Conservation (phyloP, 768 basidiomycete species). For the Suillus alpinus region DNA sequence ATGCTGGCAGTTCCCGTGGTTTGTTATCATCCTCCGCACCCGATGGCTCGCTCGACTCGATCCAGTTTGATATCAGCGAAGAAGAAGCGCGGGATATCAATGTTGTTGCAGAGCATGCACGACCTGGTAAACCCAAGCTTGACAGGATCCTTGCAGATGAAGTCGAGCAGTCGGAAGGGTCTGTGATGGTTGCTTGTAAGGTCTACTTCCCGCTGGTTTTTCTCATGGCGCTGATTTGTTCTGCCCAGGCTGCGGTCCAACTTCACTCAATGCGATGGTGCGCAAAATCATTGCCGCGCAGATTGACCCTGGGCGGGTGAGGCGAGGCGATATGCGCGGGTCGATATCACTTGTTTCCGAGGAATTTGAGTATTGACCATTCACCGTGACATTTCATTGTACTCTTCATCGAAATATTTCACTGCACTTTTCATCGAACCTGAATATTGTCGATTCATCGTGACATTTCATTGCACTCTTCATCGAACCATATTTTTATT, state of each 20-base stretch:
- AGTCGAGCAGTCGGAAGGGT: slow-evolving; percentile 50
- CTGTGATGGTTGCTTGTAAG: slow-evolving; percentile 70
- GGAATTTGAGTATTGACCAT: slow-evolving; percentile 58
- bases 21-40: neutral
- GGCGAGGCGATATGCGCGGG: slow-evolving; percentile 56
- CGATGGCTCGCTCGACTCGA: neutral
- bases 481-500: neutral
- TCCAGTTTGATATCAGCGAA: slow-evolving; percentile 48
- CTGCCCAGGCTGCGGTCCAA: slow-evolving; percentile 67
- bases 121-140: slow-evolving; percentile 66
- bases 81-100: slow-evolving; percentile 59
- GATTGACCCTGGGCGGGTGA: slow-evolving; percentile 53
- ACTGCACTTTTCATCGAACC: neutral
- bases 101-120: slow-evolving; percentile 57
- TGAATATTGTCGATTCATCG: slow-evolving; percentile 40
- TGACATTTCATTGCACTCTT: neutral
- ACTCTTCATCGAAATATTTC: neutral
- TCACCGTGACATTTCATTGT: neutral
- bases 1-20: slow-evolving; percentile 2
- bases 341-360: slow-evolving; percentile 62
- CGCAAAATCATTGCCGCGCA: slow-evolving; percentile 61
- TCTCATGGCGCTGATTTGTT: neutral
- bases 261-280: slow-evolving; percentile 64
- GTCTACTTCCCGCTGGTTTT: slow-evolving; percentile 15
- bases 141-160: slow-evolving; percentile 64